phyloP scores from a whole-genome alignment of 2,329 filamentous ascomycete species.

The Fusarium circinatum region DNA sequence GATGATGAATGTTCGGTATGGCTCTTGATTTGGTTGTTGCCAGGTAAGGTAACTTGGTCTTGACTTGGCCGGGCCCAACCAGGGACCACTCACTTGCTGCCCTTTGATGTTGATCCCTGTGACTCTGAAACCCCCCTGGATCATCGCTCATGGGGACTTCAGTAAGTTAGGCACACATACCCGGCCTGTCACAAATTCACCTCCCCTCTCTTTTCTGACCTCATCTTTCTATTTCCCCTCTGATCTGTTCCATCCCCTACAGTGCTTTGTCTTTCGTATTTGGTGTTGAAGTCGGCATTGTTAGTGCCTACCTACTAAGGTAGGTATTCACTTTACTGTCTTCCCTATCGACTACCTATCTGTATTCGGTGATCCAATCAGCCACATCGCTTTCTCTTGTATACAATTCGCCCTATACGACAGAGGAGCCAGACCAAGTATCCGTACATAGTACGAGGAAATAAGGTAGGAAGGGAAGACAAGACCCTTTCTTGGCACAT shows the following conservation, averaged over 20 bases:
- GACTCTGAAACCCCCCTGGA: slow-evolving; percentile 45
- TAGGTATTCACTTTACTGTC: background rate
- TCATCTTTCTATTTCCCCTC: slow-evolving; percentile 17
- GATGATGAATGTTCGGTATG: slow-evolving; percentile 5
- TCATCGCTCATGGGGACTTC: slow-evolving; percentile 21
- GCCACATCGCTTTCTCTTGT: background rate
- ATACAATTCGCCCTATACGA: background rate
- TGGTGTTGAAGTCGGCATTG: slow-evolving; percentile 2
- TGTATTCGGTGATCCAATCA: background rate
- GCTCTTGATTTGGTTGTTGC: slow-evolving; percentile 17
- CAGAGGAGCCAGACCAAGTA: slow-evolving; percentile 8
- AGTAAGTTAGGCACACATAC: slow-evolving; percentile 16
- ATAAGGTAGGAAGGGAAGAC: slow-evolving; percentile 9
- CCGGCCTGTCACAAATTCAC: slow-evolving; percentile 2
- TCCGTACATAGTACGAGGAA: slow-evolving; percentile 2
- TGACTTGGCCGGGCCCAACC: background rate
- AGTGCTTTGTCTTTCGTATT: background rate
- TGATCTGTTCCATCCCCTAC: slow-evolving; percentile 6
- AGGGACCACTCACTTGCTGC: slow-evolving; percentile 21
- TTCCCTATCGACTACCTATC: background rate
- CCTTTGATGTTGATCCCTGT: slow-evolving; percentile 43
- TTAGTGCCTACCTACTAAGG: background rate
- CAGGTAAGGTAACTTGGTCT: slow-evolving; percentile 6
- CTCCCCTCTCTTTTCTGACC: slow-evolving; percentile 18
- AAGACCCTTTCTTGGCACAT: slow-evolving; percentile 36